phyloP scores from a whole-genome alignment of 2,329 filamentous ascomycete genomes.

The Pseudogymnoascus sp. region DNA sequence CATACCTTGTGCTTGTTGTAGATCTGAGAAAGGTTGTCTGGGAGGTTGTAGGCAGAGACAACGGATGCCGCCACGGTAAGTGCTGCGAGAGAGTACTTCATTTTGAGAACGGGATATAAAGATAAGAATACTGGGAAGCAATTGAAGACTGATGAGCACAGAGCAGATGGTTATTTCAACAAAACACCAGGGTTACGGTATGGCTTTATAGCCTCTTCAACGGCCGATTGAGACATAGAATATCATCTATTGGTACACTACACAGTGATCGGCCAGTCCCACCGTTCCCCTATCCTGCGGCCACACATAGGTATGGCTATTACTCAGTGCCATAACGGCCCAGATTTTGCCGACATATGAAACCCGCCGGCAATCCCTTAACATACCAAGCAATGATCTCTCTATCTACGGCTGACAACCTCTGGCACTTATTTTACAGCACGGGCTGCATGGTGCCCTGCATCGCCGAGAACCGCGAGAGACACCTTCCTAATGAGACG shows the following conservation, averaged over 20 bases:
- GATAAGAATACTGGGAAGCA: background rate
- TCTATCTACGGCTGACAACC: background rate
- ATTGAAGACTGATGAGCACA: background rate
- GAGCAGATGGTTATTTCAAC: background rate
- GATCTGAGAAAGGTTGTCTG: background rate
- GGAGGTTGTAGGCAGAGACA: background rate
- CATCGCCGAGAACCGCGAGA: background rate
- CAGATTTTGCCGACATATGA: background rate
- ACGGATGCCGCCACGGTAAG: background rate
- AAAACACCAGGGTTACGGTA: background rate
- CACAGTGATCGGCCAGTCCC: background rate
- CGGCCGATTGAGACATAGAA: background rate
- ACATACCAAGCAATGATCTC: background rate
- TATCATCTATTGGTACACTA: background rate
- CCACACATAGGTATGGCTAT: background rate
- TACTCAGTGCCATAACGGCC: background rate
- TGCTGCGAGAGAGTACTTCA: background rate
- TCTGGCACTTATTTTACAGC: background rate
- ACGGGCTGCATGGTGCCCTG: background rate
- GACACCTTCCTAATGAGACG: background rate
- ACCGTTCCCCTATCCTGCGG: background rate
- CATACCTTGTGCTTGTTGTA: conserved; percentile 1
- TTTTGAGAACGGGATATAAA: background rate
- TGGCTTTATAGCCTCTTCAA: background rate
- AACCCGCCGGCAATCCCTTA: background rate